A percentile compares a stretch with the other conserved stretches of the same genome.
Conservation (phyloP, 2,329 filamentous ascomycete species). For the Hymenoscyphus fraxineus region DNA sequence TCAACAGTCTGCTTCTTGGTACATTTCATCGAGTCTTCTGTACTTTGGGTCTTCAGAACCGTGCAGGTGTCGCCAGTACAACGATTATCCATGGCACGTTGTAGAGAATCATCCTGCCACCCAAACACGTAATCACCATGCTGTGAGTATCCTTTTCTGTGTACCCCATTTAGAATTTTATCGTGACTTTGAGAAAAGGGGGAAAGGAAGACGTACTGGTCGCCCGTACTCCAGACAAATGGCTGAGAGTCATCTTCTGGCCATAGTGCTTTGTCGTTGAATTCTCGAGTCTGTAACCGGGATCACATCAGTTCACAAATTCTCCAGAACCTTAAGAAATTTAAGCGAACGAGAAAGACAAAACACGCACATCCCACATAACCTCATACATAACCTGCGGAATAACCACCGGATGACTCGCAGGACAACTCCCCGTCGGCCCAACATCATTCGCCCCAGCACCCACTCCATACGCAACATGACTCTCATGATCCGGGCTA, state of each 20-base stretch:
- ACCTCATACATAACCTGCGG: conserved; percentile 48
- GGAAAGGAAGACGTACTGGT: conserved; percentile 30
- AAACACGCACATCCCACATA: conserved; percentile 45
- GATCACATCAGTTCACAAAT: conserved; percentile 1
- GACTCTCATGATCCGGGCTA: conserved; percentile 13
- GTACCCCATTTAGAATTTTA: not conserved
- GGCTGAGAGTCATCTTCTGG: conserved; percentile 42
- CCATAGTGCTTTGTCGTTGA: conserved; percentile 30
- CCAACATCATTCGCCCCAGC: conserved; percentile 17
- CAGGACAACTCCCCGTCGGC: conserved; percentile 19
- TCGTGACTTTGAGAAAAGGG: not conserved
- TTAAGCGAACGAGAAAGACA: conserved; percentile 12
- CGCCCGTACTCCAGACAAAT: conserved; percentile 42
- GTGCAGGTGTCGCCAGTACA: conserved; percentile 10
- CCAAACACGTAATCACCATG: conserved; percentile 51
- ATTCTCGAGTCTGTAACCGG: conserved; percentile 8
- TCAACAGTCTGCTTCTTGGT: conserved; percentile 10
- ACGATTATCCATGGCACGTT: conserved; percentile 45
- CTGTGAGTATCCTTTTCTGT: conserved; percentile 42
- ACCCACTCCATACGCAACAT: conserved; percentile 15
- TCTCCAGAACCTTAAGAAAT: not conserved
- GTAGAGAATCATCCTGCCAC: conserved; percentile 47
- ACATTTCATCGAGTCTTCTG: conserved; percentile 13
- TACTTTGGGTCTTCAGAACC: conserved; percentile 11
- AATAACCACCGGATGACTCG: conserved; percentile 42